phyloP scores from a whole-genome alignment of 768 basidiomycete species.

The Leccinum variicolor region DNA sequence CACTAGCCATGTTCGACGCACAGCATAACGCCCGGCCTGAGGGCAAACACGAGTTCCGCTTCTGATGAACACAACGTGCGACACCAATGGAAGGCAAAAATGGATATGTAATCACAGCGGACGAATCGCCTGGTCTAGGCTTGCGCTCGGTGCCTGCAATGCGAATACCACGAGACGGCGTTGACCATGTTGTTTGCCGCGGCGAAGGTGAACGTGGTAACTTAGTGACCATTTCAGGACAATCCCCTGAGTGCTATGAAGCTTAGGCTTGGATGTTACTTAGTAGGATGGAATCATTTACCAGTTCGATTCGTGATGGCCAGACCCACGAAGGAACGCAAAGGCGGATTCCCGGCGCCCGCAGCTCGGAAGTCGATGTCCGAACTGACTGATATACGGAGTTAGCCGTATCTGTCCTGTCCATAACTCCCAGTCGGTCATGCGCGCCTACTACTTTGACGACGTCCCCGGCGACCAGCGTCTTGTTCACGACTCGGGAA shows the following conservation, averaged over 20 bases:
- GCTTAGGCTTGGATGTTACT: no score
- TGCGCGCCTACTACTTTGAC: slow-evolving; percentile 78
- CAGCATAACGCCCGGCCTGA: neutral
- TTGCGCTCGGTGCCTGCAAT: neutral
- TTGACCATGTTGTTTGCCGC: no score
- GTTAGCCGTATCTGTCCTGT: neutral
- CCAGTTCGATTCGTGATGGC: no score
- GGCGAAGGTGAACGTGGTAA: neutral
- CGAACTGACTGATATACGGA: neutral
- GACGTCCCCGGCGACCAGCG: slow-evolving; percentile 79
- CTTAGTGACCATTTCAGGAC: neutral
- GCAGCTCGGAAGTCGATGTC: no score
- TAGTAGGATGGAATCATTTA: no score
- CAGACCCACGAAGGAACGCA: no score
- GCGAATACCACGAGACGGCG: neutral
- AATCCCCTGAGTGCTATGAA: neutral
- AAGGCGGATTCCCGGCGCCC: no score
- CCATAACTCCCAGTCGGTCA: slow-evolving; percentile 21
- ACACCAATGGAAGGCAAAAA: neutral
- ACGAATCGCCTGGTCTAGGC: neutral
- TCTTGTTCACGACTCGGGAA: slow-evolving; percentile 69
- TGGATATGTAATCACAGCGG: neutral
- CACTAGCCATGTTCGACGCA: neutral
- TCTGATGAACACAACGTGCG: slow-evolving; percentile 10
- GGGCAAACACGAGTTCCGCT: slow-evolving; percentile 12